These are phyloP conservation scores for Leptographium procerum DNA, from an alignment of 2,329 filamentous ascomycete species.

Conservation along the genomic window DNA sequence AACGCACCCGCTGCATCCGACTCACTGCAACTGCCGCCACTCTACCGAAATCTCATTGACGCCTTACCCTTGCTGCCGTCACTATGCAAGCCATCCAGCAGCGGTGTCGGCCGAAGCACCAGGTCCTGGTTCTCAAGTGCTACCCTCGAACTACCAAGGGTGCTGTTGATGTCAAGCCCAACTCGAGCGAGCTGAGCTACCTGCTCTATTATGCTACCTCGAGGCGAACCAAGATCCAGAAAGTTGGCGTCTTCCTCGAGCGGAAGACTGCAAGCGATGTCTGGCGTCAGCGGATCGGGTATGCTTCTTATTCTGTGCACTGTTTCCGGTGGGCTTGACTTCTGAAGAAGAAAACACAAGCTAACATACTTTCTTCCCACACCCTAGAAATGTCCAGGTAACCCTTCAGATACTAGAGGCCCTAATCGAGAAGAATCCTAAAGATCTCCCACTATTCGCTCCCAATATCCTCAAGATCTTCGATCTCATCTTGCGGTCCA, in stretches of 20 bases:
- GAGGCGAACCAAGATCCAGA: conserved; percentile 87
- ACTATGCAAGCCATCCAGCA: conserved; percentile 55
- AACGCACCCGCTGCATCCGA: background rate
- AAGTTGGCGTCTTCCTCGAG: conserved; percentile 89
- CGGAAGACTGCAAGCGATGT: conserved; percentile 89
- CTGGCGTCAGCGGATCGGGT: conserved; percentile 80
- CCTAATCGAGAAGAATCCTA: conserved; percentile 83
- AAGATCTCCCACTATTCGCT: conserved; percentile 83
- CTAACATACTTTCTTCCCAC: background rate
- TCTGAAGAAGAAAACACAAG: background rate
- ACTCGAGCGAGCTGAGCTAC: conserved; percentile 93
- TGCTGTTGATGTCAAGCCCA: conserved; percentile 84
- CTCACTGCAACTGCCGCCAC: background rate
- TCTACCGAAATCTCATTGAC: background rate
- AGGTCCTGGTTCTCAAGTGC: conserved; percentile 91
- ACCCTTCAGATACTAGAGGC: conserved; percentile 86
- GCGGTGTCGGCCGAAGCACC: conserved; percentile 82
- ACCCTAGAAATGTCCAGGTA: conserved; percentile 73
- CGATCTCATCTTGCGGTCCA: conserved; percentile 68
- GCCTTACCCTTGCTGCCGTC: conserved; percentile 10
- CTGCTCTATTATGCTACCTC: conserved; percentile 94
- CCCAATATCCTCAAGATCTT: conserved; percentile 76
- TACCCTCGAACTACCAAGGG: conserved; percentile 90
- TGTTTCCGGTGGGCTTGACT: background rate
- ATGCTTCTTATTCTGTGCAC: conserved; percentile 20